Base-by-base conservation (phyloP, 257 asterid genomes). In the Leptodermis oblonga region DNA sequence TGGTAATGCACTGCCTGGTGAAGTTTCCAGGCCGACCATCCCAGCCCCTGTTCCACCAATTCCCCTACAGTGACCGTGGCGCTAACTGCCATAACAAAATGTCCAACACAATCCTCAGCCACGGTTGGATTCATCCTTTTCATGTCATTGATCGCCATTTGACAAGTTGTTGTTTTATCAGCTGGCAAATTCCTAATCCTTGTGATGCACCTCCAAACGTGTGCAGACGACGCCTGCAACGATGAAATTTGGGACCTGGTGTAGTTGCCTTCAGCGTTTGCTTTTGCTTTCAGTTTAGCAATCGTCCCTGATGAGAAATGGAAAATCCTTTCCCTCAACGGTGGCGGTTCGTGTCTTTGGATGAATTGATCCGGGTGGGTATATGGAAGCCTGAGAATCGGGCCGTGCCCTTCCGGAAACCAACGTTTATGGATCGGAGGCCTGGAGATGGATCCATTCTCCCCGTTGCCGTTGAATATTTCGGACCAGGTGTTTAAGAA, bases 141-240 rank as follows among this genome's bases (percentile, higher is more conserved):
- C 61, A 78, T 62, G 60, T 77, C 71, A 33, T 77, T 73, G 14
- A 9, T 8, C 1, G 76, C 65, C 70, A 75, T 30, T 9, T 71
- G 6, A 41, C 77, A 70, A 17, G 54, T 62, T 39, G 85, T 77
- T 6, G 23, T 8, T 14, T 74, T 41, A 45, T 67, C 72, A 0
- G 72, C 43, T 5, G 61, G 22, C 4, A 77, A 51, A 2, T 63
- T 39, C 4, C 82, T 68, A 2, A 68, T 63, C 58, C 75, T 73
- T 11, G 73, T 80, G 33, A 77, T 75, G 5, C 75, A 74, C 36
- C 73, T 69, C 85, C 82, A 77, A 14, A 77, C 34, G 30, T 62
- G 74, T 17, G 78, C 80, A 1, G 78, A 74, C 31, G 71, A 37
- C 0, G 85, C 79, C 65, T 81, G 80, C 20, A 74, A 45, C 14